Evolutionary conservation across 1,139 yeast species (phyloP).

Genomic region (Pichia sp.): DNA sequence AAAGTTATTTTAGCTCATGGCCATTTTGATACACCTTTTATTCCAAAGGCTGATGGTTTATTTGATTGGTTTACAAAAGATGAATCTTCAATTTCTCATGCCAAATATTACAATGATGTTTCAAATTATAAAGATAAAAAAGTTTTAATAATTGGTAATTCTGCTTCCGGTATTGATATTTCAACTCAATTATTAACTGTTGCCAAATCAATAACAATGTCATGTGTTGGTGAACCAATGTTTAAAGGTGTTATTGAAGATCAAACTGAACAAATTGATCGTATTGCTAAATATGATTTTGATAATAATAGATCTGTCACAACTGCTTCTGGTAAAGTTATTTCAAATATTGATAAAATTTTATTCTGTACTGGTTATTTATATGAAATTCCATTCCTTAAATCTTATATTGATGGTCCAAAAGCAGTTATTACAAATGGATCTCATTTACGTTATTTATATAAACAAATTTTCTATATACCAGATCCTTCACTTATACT

Average conservation of each 20-base stretch:
- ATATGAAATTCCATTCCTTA: constrained; percentile 39
- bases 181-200: constrained; percentile 39
- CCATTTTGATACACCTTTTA: constrained; percentile 41
- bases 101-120: constrained; percentile 38
- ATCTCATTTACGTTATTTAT: constrained; percentile 32
- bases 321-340: constrained; percentile 29
- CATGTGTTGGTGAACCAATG: constrained; percentile 31
- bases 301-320: constrained; percentile 28
- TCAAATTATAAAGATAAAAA: constrained; percentile 32
- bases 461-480: constrained; percentile 41
- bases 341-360: constrained; percentile 34
- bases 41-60: constrained; percentile 41
- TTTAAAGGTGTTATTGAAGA: constrained; percentile 30
- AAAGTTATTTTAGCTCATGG: constrained; percentile 45
- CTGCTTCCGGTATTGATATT: constrained; percentile 44
- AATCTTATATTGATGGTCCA: constrained; percentile 28
- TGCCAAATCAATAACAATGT: constrained; percentile 37
- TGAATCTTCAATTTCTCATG: constrained; percentile 37
- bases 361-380: constrained; percentile 47
- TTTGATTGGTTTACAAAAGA: constrained; percentile 32
- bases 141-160: constrained; percentile 45
- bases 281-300: constrained; percentile 29
- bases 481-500: constrained; percentile 40
- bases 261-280: constrained; percentile 31
- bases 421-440: constrained; percentile 33